A percentile compares a stretch with the other conserved stretches of the same genome.
Conservation (phyloP, 371 early-diverging fungal genomes). For the Syncephalastrum sp. region DNA sequence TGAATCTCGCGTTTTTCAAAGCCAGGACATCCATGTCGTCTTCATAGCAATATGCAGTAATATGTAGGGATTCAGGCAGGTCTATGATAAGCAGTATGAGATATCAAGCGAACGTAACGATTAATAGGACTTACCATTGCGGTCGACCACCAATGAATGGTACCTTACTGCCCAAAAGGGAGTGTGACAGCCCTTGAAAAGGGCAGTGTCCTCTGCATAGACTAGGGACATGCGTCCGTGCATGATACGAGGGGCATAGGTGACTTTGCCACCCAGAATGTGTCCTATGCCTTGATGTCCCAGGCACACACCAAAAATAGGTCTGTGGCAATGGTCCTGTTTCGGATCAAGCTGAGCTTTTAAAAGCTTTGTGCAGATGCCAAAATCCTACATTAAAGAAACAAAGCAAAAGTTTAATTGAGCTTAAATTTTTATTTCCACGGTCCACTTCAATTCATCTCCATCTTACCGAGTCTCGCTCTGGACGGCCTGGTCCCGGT, state of each 20-base stretch:
- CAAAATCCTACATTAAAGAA: slow-evolving; percentile 75
- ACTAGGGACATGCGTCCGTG: slow-evolving; percentile 80
- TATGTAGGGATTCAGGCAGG: slow-evolving; percentile 50
- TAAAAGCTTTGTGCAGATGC: slow-evolving; percentile 72
- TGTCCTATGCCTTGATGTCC: slow-evolving; percentile 95
- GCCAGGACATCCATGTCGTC: slow-evolving; percentile 46
- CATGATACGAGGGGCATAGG: slow-evolving; percentile 69
- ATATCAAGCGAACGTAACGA: slow-evolving; percentile 1
- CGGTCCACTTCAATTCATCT: slow-evolving; percentile 4
- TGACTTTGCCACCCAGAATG: slow-evolving; percentile 77
- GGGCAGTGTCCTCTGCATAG: slow-evolving; percentile 16
- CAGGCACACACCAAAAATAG: slow-evolving; percentile 97
- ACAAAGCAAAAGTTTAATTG: background rate
- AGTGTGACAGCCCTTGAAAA: slow-evolving; percentile 64
- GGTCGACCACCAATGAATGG: slow-evolving; percentile 83
- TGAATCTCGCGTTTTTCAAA: slow-evolving; percentile 25
- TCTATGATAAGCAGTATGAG: slow-evolving; percentile 39
- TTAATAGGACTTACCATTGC: slow-evolving; percentile 28
- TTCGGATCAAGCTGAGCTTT: slow-evolving; percentile 41
- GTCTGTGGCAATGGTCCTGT: slow-evolving; percentile 42
- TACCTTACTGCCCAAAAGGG: slow-evolving; percentile 85
- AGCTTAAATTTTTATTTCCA: slow-evolving; percentile 4
- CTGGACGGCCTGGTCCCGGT: slow-evolving; percentile 91
- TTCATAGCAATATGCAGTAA: slow-evolving; percentile 61
- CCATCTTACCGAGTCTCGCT: slow-evolving; percentile 25